Base-by-base conservation (phyloP, 306 rosid genomes). In the Ochetophila trinervis region DNA sequence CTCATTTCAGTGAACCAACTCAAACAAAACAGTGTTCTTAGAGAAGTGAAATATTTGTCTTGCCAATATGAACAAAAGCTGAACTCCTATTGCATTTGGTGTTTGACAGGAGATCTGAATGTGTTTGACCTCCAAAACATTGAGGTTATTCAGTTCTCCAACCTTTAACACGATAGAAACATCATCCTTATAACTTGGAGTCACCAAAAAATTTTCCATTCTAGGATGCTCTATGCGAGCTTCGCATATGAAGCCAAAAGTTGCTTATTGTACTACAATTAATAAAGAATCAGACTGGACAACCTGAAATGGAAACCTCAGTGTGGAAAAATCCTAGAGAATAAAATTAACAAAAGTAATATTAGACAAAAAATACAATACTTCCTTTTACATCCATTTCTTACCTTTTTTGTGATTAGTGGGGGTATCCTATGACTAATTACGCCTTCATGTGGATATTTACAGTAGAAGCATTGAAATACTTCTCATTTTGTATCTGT, bases 381-480 rank as follows among this genome's bases (percentile, higher is more conserved):
- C 65, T 79, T 57, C 21, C 37, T 62, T 63, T 53, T 73, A 55
- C 45, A 65, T 48, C 74, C 20, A 57, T 62, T 73, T 14, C 13
- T 27, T 50, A 57, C 54, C 70, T 66, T 74, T 48, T 54, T 37
- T 68, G 76, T 49, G 74, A 82, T 74, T 72, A 54, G 80, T 67
- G 80, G 54, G 67, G 75, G 68, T 72, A 72, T 79, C 63, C 88
- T 86, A 83, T 57, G 61, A 67, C 63, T 84, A 78, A 35, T 64
- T 54, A 69, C 73, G 72, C 66, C 74, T 75, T 64, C 52, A 19
- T 49, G 68, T 73, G 63, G 62, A 65, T 74, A 84, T 67, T 52
- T 70, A 78, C 67, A 68, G 75, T 74, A 67, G 57, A 70, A 42
- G 60, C 10, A 66, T 45, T 42, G 32, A 40, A 67, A 51, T 35